A percentile compares a stretch with the other conserved stretches of the same genome.
Conservation (phyloP, 371 early-diverging fungal genomes). For the Mucor velutinosus region DNA sequence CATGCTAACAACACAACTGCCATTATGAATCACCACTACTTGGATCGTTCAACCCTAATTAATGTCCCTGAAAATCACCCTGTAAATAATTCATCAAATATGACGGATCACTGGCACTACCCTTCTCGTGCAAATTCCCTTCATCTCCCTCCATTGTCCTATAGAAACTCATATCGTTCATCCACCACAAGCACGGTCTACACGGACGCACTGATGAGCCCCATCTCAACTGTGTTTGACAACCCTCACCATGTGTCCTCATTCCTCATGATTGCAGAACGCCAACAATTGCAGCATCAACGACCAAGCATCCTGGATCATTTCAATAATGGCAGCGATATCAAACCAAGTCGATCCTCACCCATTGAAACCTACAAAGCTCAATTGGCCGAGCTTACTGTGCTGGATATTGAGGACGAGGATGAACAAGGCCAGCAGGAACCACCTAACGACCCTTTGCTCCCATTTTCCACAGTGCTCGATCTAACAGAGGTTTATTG, state of each 20-base stretch:
- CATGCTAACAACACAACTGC: background rate
- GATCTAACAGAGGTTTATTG: background rate
- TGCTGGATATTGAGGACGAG: background rate
- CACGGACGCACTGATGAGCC: conserved; percentile 7
- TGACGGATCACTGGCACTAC: background rate
- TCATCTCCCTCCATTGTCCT: background rate
- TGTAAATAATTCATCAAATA: background rate
- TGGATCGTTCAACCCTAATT: background rate
- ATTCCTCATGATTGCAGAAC: conserved; percentile 16
- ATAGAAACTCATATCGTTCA: conserved; percentile 1
- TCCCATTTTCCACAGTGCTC: background rate
- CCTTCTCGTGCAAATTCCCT: background rate
- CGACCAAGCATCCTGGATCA: conserved; percentile 8
- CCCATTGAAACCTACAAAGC: conserved; percentile 21
- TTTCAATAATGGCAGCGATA: background rate
- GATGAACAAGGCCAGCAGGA: background rate
- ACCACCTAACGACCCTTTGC: background rate
- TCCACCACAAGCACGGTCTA: conserved; percentile 2
- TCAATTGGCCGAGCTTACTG: background rate
- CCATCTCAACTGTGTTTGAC: conserved; percentile 1
- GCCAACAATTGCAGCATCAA: conserved; percentile 17
- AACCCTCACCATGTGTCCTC: background rate
- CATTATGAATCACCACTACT: background rate
- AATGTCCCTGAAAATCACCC: background rate
- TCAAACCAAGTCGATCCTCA: background rate